These are phyloP conservation scores for Cochlearia excelsa DNA, from an alignment of 345 rosid genomes.

Conservation along the genomic window DNA sequence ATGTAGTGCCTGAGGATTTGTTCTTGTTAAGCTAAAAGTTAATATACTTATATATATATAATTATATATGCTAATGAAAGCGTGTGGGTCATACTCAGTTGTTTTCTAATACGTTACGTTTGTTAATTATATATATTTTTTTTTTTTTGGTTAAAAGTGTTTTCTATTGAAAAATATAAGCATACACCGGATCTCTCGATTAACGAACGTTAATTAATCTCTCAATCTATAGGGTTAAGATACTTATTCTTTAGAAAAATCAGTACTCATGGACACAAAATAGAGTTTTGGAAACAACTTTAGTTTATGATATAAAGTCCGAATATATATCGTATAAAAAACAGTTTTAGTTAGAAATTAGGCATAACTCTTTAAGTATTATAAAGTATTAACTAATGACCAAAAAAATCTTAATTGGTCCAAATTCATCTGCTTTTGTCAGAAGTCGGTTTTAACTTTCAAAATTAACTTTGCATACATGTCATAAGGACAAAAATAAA, in stretches of 20 bases:
- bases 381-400: no score
- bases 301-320: not conserved
- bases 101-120: no score
- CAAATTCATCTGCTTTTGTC: slow-evolving; percentile 9
- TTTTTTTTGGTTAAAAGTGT: no score
- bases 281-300: not conserved
- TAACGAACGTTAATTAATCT: no score
- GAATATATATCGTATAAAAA: no score
- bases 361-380: not conserved
- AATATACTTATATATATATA: not conserved
- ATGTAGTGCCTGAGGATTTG: slow-evolving; percentile 28
- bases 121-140: no score
- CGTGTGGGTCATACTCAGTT: slow-evolving; percentile 26
- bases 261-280: not conserved
- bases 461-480: slow-evolving; percentile 18
- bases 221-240: no score
- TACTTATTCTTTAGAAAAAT: no score
- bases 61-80: slow-evolving; percentile 21
- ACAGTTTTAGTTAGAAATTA: not conserved
- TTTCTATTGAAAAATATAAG: no score
- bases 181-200: no score
- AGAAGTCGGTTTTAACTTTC: slow-evolving; percentile 18
- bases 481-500: slow-evolving; percentile 11
- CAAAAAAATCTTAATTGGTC: no score
- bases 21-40: slow-evolving; percentile 1